Base-by-base conservation (phyloP, 2,329 filamentous ascomycete species). In the Monascus ruber region DNA sequence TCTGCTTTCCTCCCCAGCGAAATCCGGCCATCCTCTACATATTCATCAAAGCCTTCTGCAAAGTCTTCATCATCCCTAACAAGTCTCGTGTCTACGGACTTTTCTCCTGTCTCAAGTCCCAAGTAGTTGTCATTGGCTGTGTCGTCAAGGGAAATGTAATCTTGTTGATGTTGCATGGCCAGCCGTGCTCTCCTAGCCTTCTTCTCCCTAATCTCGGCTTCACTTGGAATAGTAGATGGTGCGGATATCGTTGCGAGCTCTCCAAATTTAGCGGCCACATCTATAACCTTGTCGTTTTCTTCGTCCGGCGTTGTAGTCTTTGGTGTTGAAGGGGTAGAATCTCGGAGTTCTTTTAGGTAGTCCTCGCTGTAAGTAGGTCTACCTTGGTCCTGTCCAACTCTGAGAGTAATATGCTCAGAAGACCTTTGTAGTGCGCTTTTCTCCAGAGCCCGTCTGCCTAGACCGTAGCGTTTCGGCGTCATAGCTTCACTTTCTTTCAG, bases 31-130 rank as follows among this genome's bases (percentile, higher is more conserved):
- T 94, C 85, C 32, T 91, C 84, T 6, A 91, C 85, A 51, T 85
- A 94, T 39, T 89, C 82, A 43, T 96, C 89, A 50, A 94, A 96
- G 0, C 87, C 88, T 64, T 96, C 91, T 31, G 84, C 85, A 0
- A 95, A 74, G 53, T 96, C 86, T 56, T 96, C 89, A 51, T 96
- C 89, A 28, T 95, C 87, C 33, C 73, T 76, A 5, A 87, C 74
- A 2, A 96, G 72, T 1, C 89, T 75, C 5, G 82, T 83, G 44
- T 87, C 74, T 28, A 77, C 74, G 47, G 82, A 77, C 51, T 80
- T 77, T 47, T 77, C 76, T 11, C 66, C 64, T 37, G 70, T 65
- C 2, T 72, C 56, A 1, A 75, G 63, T 9, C 56, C 50, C 42
- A 72, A 68, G 40, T 71, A 64, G 36, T 68, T 62, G 27, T 70